A percentile compares a stretch with the other conserved stretches of the same genome.
Evolutionary conservation across 2,329 filamentous ascomycete genomes (phyloP).

Genomic region (Sporothrix curviconia): DNA sequence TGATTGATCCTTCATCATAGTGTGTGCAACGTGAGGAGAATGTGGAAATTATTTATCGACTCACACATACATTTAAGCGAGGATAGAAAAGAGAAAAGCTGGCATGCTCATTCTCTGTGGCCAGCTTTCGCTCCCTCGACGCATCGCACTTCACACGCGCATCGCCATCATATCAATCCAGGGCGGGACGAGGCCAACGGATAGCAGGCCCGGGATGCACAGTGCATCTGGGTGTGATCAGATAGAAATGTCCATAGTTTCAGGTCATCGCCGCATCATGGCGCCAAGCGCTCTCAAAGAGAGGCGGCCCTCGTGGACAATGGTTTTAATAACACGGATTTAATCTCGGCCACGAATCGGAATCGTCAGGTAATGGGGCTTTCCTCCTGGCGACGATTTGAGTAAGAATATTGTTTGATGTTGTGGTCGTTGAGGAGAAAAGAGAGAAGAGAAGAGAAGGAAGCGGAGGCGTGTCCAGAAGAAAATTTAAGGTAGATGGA

Average conservation of each 20-base stretch:
- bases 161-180: too few relatives aligned
- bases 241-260: conserved; percentile 50
- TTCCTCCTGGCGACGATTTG: conserved; percentile 34
- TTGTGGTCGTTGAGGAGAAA: conserved; percentile 27
- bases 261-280: conserved; percentile 65
- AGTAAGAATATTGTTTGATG: conserved; percentile 17
- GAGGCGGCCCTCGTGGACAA: conserved; percentile 60
- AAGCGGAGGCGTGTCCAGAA: too few relatives aligned
- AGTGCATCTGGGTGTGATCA: background rate
- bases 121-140: too few relatives aligned
- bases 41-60: conserved; percentile 4
- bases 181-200: too few relatives aligned
- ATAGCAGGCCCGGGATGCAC: too few relatives aligned
- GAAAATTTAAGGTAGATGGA: too few relatives aligned
- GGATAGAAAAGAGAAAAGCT: too few relatives aligned
- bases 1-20: conserved; percentile 16
- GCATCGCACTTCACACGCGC: too few relatives aligned
- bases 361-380: conserved; percentile 41
- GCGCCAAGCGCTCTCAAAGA: conserved; percentile 41
- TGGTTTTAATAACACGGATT: conserved; percentile 59
- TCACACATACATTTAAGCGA: background rate
- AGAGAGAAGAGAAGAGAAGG: conserved; percentile 18
- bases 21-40: background rate
- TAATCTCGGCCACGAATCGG: conserved; percentile 53
- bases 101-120: too few relatives aligned